These are phyloP conservation scores for Chlorella sp. DNA, from an alignment of 139 green algal species.

Conservation along the genomic window DNA sequence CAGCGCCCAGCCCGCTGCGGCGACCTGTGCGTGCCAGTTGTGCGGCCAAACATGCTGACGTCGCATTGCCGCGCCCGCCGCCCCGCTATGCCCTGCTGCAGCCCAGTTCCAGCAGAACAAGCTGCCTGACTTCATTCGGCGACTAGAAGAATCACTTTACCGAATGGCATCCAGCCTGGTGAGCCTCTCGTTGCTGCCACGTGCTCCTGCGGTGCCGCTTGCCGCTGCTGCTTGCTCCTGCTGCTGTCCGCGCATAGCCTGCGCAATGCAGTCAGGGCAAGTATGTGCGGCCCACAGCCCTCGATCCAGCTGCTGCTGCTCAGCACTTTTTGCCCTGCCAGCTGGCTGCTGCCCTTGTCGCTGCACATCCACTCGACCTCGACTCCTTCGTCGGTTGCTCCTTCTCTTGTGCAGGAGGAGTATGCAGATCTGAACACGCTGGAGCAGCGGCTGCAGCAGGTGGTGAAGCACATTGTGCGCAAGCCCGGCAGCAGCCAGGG, in stretches of 20 bases:
- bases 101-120: conserved; percentile 55
- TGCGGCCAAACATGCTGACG: not conserved
- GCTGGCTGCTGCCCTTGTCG: no score
- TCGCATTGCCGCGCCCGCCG: not conserved
- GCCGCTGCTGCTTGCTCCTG: not conserved
- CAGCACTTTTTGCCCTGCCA: no score
- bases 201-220: not conserved
- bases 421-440: conserved; percentile 84
- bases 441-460: conserved; percentile 85
- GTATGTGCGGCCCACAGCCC: no score
- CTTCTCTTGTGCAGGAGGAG: conserved; percentile 76
- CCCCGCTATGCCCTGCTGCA: not conserved
- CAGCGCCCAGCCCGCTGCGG: no score
- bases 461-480: conserved; percentile 76
- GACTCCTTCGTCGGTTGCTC: no score
- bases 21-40: no score
- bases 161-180: conserved; percentile 72
- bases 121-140: conserved; percentile 87
- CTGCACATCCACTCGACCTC: no score
- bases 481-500: conserved; percentile 36
- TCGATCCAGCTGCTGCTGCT: no score
- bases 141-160: conserved; percentile 88
- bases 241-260: no score
- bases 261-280: no score
- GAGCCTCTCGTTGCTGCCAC: not conserved